Conservation (phyloP, 371 early-diverging fungal genomes). For the Mortierella sp. region DNA sequence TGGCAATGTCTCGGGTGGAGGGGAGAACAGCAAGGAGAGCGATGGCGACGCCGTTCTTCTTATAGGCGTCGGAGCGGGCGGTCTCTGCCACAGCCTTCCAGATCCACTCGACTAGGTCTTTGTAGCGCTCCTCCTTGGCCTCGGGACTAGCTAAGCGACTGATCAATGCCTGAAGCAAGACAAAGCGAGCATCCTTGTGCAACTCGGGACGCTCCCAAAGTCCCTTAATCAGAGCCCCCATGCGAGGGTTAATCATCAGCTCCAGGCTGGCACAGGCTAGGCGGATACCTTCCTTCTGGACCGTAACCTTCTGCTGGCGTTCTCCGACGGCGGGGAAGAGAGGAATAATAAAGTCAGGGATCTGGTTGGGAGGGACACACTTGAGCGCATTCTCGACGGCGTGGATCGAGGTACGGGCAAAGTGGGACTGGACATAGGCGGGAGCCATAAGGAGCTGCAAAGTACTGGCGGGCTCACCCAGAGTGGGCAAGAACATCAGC, state of each 20-base stretch:
- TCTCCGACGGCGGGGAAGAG: constrained; percentile 37
- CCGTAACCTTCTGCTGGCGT: constrained; percentile 46
- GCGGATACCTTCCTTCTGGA: constrained; percentile 53
- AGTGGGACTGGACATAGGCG: constrained; percentile 44
- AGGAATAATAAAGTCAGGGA: constrained; percentile 45
- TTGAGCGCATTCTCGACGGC: constrained; percentile 56
- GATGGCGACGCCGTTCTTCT: constrained; percentile 34
- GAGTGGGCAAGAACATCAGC: constrained; percentile 47
- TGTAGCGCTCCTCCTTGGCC: constrained; percentile 33
- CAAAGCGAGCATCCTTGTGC: constrained; percentile 33
- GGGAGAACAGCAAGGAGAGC: constrained; percentile 40
- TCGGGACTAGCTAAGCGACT: constrained; percentile 32
- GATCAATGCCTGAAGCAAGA: constrained; percentile 41
- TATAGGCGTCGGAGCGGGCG: constrained; percentile 26
- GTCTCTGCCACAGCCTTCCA: constrained; percentile 27
- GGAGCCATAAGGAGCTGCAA: constrained; percentile 45
- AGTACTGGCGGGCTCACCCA: constrained; percentile 43
- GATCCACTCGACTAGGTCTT: constrained; percentile 25
- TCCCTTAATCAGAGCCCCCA: constrained; percentile 28
- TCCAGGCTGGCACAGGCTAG: constrained; percentile 40
- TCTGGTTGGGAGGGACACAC: constrained; percentile 22
- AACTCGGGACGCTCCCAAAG: constrained; percentile 33
- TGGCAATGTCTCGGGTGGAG: background rate
- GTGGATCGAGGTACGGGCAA: constrained; percentile 55
- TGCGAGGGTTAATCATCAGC: constrained; percentile 24